Evolutionary conservation across 1,284 basidiomycete genomes (phyloP).

Genomic region (Tilletia setariae): DNA sequence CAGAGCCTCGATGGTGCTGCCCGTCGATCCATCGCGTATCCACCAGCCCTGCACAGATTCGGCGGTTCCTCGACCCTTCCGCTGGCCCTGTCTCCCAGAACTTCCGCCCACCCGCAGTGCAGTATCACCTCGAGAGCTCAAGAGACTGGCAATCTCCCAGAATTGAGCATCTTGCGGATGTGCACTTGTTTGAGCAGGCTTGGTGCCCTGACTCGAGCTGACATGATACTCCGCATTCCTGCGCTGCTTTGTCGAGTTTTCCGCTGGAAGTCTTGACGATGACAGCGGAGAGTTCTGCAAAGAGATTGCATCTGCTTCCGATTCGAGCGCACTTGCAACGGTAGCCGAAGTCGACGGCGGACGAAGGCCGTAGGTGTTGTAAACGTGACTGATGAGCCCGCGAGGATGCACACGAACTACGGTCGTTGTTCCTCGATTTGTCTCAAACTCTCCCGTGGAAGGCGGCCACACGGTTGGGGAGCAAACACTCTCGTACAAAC

Average conservation of each 20-base stretch:
- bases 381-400: conserved; percentile 30
- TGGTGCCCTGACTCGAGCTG: neutral
- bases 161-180: conserved; percentile 8
- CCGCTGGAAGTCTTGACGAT: neutral
- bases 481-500: conserved; percentile 26
- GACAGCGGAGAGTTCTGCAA: neutral
- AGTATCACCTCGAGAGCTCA: neutral
- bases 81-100: neutral
- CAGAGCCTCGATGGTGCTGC: neutral
- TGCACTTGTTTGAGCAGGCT: neutral
- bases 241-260: neutral
- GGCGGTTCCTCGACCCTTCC: neutral
- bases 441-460: neutral
- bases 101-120: neutral
- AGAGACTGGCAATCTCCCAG: conserved; percentile 9
- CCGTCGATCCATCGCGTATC: neutral
- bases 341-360: conserved; percentile 27
- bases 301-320: conserved; percentile 17
- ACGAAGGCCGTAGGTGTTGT: conserved; percentile 36
- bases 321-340: conserved; percentile 23
- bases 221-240: conserved; percentile 13
- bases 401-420: conserved; percentile 27
- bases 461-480: conserved; percentile 33
- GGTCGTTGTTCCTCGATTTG: conserved; percentile 26
- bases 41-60: conserved; percentile 1